Evolutionary conservation across 257 asterid genomes (phyloP), one percentile per base, ranked within the genome.

Genomic region (Solanum ahanhuiri): DNA sequence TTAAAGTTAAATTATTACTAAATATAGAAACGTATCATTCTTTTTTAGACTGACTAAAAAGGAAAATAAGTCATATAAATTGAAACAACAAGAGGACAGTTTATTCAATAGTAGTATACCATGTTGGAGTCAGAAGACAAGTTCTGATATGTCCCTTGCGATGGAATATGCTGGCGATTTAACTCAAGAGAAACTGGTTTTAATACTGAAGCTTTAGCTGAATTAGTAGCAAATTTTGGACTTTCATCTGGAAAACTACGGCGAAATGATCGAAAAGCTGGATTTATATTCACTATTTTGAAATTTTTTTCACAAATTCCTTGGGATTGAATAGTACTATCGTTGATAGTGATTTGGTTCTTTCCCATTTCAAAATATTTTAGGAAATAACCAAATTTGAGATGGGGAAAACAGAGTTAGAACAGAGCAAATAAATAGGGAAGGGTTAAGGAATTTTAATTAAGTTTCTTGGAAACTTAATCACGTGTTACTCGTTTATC

Each of bases 21-120:
- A 14, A 48, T 48, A 14, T 14, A 14, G 58, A 48, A 48, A 48
- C 1, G 0, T 15, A 17, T 17, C 6, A 17, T 18, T 20, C 1
- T 41, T 10, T 41, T 10, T 41, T 41, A 41, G 48, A 57, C 22
- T 0, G 57, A 48, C 57, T 48, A 4, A 48, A 48, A 48, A 14
- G 0, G 0, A 48, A 48, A 48, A 0, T 4, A 48, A 48, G 1
- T 14, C 25, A 1, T 20, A 7, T 6, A 57, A 17, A 7, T 20
- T 17, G 8, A 7, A 5, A 57, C 1, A 7, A 0, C 1, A 2
- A 15, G 3, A 15, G n/a, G 0, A 5, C 8, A 15, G 0, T 15
- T 6, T 57, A 51, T 14, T 60, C 14, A 60, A n/a, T n/a, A 60
- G 28, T 57, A 58, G 1, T 9, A 58, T 71, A 71, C 48, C 77